Percentiles rank a stretch among this genome's conserved stretches.
These are phyloP conservation scores for Dendrocalamus sinicus DNA, from an alignment of 176 grass and related monocot species.

Conservation along the genomic window DNA sequence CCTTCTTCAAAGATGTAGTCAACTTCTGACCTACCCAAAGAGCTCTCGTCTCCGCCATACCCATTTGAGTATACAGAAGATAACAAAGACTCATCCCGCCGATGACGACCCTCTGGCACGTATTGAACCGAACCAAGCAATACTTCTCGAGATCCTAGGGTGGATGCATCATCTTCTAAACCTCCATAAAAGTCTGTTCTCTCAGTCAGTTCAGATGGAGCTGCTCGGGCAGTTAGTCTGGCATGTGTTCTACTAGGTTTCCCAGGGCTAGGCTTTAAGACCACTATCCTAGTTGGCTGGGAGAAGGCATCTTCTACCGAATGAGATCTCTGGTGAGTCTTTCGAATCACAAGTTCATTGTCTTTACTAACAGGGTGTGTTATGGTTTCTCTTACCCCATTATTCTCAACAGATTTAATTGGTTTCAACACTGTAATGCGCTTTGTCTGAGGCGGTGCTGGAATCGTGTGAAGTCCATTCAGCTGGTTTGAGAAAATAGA, in stretches of 20 bases:
- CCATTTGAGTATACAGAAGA: slow-evolving; percentile 93
- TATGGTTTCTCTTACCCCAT: slow-evolving; percentile 47
- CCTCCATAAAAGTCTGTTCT: slow-evolving; percentile 29
- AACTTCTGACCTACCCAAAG: slow-evolving; percentile 78
- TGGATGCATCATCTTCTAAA: slow-evolving; percentile 47
- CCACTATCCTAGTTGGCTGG: slow-evolving; percentile 82
- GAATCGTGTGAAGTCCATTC: slow-evolving; percentile 33
- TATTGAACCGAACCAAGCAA: slow-evolving; percentile 24
- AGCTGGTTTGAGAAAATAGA: slow-evolving; percentile 57
- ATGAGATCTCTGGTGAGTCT: slow-evolving; percentile 54
- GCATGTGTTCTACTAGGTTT: slow-evolving; percentile 56
- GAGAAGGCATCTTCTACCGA: slow-evolving; percentile 63
- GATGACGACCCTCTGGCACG: slow-evolving; percentile 47
- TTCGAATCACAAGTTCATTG: slow-evolving; percentile 41
- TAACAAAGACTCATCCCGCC: slow-evolving; percentile 81
- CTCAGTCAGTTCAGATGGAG: slow-evolving; percentile 36
- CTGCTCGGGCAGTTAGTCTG: slow-evolving; percentile 38
- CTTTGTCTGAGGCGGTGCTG: slow-evolving; percentile 62
- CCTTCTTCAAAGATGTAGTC: slow-evolving; percentile 77
- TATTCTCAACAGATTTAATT: slow-evolving; percentile 64
- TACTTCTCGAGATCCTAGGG: slow-evolving; percentile 27
- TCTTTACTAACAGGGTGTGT: slow-evolving; percentile 42
- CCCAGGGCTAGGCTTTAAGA: slow-evolving; percentile 77
- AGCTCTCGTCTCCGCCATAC: slow-evolving; percentile 88
- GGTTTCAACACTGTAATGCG: slow-evolving; percentile 92